Conservation (phyloP, 176 grass and related monocot genomes). For the Zea mays region Zm-B73-REFERENCE-NAM-5.0 NC_050098.1:230873001-230873500, state of each 20-base stretch:
- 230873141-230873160: slow-evolving; percentile 11
- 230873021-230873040: background rate
- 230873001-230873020: background rate
- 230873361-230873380: slow-evolving; percentile 16
- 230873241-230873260: no score
- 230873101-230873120: slow-evolving; percentile 18
- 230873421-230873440: slow-evolving; percentile 83
- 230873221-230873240: no score
- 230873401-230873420: slow-evolving; percentile 75
- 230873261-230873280: no score
- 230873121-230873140: background rate
- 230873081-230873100: background rate
- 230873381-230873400: background rate
- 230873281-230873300: no score
- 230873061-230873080: background rate
- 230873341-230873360: slow-evolving; percentile 1
- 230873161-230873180: background rate
- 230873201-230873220: no score
- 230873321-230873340: background rate
- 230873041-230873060: slow-evolving; percentile 3
- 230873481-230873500: slow-evolving; percentile 66
- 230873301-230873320: no score
- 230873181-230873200: no score
- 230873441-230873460: slow-evolving; percentile 56
- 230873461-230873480: slow-evolving; percentile 63